phyloP scores from a whole-genome alignment of 2,329 filamentous ascomycete genomes.

The Cadophora malorum region DNA sequence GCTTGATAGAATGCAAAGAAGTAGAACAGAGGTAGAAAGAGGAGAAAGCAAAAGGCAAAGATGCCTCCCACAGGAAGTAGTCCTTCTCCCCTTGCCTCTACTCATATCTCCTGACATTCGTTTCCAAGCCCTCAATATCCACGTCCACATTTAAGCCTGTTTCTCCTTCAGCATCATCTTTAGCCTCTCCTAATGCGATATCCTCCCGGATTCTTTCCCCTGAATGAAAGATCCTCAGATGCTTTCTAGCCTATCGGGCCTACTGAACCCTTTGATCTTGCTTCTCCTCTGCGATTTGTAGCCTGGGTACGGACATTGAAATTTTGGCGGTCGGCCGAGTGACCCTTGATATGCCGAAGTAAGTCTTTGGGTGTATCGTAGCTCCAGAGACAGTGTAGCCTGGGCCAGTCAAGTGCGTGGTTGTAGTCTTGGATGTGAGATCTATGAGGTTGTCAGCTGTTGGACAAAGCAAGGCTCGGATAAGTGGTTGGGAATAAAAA shows the following conservation, averaged over 20 bases:
- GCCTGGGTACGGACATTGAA: not conserved
- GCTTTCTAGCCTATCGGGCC: not conserved
- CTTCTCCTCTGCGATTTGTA: not conserved
- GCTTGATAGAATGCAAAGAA: too few relatives aligned
- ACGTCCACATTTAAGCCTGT: not conserved
- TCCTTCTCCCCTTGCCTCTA: not conserved
- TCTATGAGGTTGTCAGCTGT: not conserved
- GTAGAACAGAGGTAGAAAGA: too few relatives aligned
- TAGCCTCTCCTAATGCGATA: too few relatives aligned
- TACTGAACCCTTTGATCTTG: not conserved
- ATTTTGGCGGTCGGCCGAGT: not conserved
- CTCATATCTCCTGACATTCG: not conserved
- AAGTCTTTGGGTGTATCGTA: slow-evolving; percentile 1
- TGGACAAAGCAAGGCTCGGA: too few relatives aligned
- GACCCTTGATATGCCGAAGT: not conserved
- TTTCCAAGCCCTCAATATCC: not conserved
- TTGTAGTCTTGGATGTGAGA: not conserved
- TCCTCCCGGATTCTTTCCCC: too few relatives aligned
- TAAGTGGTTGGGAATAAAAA: not conserved
- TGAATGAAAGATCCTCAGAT: not conserved
- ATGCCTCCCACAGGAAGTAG: too few relatives aligned
- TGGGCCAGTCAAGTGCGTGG: not conserved
- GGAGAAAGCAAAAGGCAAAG: too few relatives aligned
- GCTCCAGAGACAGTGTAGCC: slow-evolving; percentile 4
- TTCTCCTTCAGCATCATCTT: not conserved